phyloP scores from a whole-genome alignment of 2,329 filamentous ascomycete species.

The Hymenoscyphus scutula region DNA sequence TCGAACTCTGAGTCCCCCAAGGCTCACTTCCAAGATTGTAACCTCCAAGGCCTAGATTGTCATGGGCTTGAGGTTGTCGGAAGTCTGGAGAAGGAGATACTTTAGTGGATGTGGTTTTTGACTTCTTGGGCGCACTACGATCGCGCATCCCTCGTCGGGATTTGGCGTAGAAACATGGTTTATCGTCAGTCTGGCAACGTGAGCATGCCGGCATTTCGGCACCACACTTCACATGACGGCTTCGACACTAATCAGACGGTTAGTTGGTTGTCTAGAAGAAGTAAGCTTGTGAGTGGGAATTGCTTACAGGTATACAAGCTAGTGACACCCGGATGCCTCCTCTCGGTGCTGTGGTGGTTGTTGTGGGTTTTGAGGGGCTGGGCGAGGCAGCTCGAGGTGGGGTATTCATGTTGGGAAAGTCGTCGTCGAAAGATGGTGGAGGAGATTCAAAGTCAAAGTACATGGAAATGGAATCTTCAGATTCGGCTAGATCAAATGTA shows the following conservation, averaged over 20 bases:
- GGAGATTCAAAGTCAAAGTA: conserved; percentile 28
- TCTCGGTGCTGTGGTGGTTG: conserved; percentile 15
- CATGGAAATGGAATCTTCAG: conserved; percentile 20
- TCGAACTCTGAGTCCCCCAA: conserved; percentile 15
- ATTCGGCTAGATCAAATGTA: conserved; percentile 3
- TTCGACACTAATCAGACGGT: conserved; percentile 34
- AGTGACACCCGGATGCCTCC: conserved; percentile 42
- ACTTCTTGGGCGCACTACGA: conserved; percentile 25
- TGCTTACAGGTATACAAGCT: conserved; percentile 44
- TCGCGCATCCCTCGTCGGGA: conserved; percentile 45
- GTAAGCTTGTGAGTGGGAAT: conserved; percentile 32
- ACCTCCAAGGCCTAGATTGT: background rate
- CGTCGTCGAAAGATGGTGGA: conserved; percentile 8
- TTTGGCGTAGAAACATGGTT: conserved; percentile 47
- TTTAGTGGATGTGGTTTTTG: conserved; percentile 14
- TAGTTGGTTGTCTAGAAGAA: conserved; percentile 43
- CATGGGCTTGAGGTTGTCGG: background rate
- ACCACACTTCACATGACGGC: conserved; percentile 47
- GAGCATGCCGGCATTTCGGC: conserved; percentile 43
- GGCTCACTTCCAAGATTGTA: conserved; percentile 5
- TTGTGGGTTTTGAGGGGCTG: conserved; percentile 2
- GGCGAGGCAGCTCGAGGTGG: conserved; percentile 5
- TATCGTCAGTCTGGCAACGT: conserved; percentile 42
- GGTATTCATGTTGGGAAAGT: background rate
- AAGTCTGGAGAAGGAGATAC: conserved; percentile 11